Percentiles rank a stretch among this genome's conserved stretches.
Conservation (phyloP, 2,329 filamentous ascomycete genomes). For the Alternaria solani region DNA sequence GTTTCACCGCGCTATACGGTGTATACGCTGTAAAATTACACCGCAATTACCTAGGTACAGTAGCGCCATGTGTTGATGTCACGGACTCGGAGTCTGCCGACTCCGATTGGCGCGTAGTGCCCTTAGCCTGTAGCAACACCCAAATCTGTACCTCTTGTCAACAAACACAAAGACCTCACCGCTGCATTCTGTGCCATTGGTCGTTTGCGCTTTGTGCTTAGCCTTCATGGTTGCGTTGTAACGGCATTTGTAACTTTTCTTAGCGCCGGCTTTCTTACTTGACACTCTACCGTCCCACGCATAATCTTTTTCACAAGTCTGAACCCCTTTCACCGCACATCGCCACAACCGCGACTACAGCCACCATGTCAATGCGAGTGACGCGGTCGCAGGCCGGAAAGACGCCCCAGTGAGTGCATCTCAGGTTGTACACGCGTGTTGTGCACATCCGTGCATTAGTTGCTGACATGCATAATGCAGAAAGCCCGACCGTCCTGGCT, state of each 20-base stretch:
- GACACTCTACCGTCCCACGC: neutral
- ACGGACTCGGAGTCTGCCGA: neutral
- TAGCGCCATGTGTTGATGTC: neutral
- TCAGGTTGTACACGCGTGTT: neutral
- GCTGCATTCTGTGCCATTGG: conserved; percentile 19
- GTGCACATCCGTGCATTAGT: neutral
- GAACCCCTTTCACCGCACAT: conserved; percentile 25
- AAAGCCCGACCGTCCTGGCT: conserved; percentile 54
- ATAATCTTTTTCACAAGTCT: conserved; percentile 2
- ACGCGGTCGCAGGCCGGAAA: conserved; percentile 60
- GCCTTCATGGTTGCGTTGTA: conserved; percentile 19
- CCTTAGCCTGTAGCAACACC: conserved; percentile 13
- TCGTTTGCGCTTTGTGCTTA: neutral
- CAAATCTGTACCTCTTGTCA: conserved; percentile 25
- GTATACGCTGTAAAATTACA: neutral
- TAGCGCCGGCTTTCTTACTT: neutral
- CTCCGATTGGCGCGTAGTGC: conserved; percentile 13
- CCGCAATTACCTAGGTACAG: neutral
- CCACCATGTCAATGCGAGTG: conserved; percentile 50
- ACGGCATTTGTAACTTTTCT: conserved; percentile 11
- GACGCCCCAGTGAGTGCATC: conserved; percentile 55
- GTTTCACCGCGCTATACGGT: neutral
- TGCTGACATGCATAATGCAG: conserved; percentile 43
- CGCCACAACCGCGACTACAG: conserved; percentile 19
- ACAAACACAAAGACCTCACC: conserved; percentile 29